Evolutionary conservation across 1,139 yeast species (phyloP), one percentile per base, ranked within the genome.

Genomic region (Candida albicans): DNA sequence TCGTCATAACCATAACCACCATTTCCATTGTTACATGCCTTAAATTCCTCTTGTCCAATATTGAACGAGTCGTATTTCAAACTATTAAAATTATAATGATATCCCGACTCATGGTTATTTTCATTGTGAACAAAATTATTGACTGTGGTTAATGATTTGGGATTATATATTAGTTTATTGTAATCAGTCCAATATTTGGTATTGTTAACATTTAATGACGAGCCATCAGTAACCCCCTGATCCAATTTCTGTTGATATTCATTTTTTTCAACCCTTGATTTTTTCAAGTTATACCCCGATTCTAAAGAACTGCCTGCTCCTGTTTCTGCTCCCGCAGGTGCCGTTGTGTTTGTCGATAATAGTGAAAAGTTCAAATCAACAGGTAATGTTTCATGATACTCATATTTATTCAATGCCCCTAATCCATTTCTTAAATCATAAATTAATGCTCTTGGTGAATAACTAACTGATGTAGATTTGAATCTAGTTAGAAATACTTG

Each of bases 151-250:
- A 86, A 67, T 2, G 84, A 75, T 22, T 67, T 65, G 0, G 96
- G 95, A 44, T 78, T 77, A 55, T 81, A 82, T 14, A 87, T 76
- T 45, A 90, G 74, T 53, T 82, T 78, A 39, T 84, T 74, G 58
- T 84, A 89, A 60, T 90, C 96, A 0, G 93, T 75, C 98, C 98
- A 93, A 56, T 79, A 87, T 33, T 62, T 63, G 0, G 89, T 79
- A 41, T 75, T 77, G 0, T 55, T 55, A 0, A 55, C 52, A 3
- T 61, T 61, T 37, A 87, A 62, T 7, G 66, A 49, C 8, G 52
- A 52, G 0, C 61, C 51, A 38, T 39, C 34, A 11, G 47, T 45
- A 11, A 50, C 35, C 0, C 82, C 82, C 2, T 59, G 43, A 61
- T 87, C 96, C 28, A 89, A 61, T 1, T 82, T 78, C 32, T 48